Evolutionary conservation across 2,329 filamentous ascomycete genomes (phyloP), one percentile per base, ranked within the genome.

Genomic region (Penicillium polonicum): DNA sequence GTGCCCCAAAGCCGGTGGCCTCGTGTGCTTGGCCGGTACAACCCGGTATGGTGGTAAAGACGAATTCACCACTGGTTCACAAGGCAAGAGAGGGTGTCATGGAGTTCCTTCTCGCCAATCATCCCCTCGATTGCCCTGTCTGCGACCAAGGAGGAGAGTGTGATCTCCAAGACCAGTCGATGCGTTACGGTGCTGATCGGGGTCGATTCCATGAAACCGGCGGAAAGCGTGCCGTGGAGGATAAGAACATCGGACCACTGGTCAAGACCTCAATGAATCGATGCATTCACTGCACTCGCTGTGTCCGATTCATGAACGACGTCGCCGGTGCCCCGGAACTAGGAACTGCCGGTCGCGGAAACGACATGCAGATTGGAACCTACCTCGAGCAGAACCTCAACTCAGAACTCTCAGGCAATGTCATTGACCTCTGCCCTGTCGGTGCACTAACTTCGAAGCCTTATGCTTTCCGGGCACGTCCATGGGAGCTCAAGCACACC

Each of bases 221-320:
- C 55, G 94, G 94, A 79, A 99, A 99, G 85, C 90, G 94, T 82
- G 94, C 92, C 27, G 92, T 97, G 39, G 94, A 99, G 81, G 94
- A 99, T 79, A 99, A 99, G 85, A 97, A 99, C 78, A 97, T 99
- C 71, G 94, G 94, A 36, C 94, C 94, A 53, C 79, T 99, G 67
- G 90, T 99, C 80, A 99, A 99, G 86, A 99, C 94, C 4, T 99
- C 94, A 49, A 99, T 99, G 94, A 99, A 99, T 84, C 86, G 94
- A 75, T 99, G 94, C 79, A 99, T 99, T 72, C 94, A 99, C 82
- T 99, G 94, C 83, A 99, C 94, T 63, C 88, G 94, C 72, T 99
- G 94, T 79, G 87, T 99, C 68, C 92, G 94, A 73, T 99, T 99
- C 78, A 90, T 94, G 74, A 99, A 97, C 79, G 94, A 99, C 72